Conservation (phyloP, 129 eudicot genomes). For the Logfia minima region DNA sequence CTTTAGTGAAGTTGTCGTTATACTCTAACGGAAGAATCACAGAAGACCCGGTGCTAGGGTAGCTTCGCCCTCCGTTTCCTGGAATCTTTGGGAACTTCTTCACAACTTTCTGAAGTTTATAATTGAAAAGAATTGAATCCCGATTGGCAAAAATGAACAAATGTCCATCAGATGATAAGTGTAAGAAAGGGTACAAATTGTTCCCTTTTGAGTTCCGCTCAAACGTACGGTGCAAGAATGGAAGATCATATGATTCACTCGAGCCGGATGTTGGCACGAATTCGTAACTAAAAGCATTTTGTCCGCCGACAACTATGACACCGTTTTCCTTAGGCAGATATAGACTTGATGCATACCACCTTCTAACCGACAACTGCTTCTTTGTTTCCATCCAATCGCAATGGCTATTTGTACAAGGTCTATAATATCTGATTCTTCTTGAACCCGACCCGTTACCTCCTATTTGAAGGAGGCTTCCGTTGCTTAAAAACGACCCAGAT, state of each 20-base stretch:
- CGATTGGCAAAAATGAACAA: slow-evolving; percentile 70
- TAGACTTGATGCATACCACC: slow-evolving; percentile 64
- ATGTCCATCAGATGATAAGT: slow-evolving; percentile 57
- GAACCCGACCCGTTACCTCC: slow-evolving; percentile 60
- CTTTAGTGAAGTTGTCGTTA: slow-evolving; percentile 41
- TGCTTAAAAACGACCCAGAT: slow-evolving; percentile 60
- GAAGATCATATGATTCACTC: slow-evolving; percentile 38
- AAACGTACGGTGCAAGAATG: slow-evolving; percentile 46
- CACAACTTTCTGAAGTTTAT: slow-evolving; percentile 36
- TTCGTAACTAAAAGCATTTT: slow-evolving; percentile 45
- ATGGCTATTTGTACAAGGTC: slow-evolving; percentile 42
- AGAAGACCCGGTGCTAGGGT: slow-evolving; percentile 61
- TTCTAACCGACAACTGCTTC: slow-evolving; percentile 26
- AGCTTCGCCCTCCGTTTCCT: slow-evolving; percentile 51
- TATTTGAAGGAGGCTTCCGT: slow-evolving; percentile 54
- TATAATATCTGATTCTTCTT: slow-evolving; percentile 37
- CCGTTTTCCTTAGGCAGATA: slow-evolving; percentile 46
- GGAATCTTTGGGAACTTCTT: slow-evolving; percentile 57
- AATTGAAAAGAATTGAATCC: slow-evolving; percentile 62
- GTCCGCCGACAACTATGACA: slow-evolving; percentile 66
- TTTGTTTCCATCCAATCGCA: slow-evolving; percentile 61
- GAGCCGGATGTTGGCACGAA: slow-evolving; percentile 43
- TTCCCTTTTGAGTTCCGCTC: slow-evolving; percentile 50
- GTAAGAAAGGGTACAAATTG: slow-evolving; percentile 67
- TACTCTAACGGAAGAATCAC: slow-evolving; percentile 61